These are phyloP conservation scores for Tanacetum coccineum DNA, from an alignment of 129 eudicot genomes.

Conservation along the genomic window DNA sequence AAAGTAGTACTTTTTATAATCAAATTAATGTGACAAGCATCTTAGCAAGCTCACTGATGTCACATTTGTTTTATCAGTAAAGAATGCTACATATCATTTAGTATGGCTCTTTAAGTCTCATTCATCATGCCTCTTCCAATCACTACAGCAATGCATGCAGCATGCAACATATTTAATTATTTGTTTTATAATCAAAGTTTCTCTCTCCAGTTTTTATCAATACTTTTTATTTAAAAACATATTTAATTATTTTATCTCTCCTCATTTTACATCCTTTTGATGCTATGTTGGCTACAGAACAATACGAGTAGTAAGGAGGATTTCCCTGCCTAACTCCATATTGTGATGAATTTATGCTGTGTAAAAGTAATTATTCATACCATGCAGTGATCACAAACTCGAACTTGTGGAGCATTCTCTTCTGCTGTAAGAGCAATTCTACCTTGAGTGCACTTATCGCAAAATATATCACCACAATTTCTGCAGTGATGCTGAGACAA, in stretches of 20 bases:
- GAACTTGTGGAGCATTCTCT: conserved; percentile 72
- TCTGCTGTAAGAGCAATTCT: conserved; percentile 82
- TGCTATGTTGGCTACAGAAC: too few relatives aligned
- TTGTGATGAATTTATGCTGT: not conserved
- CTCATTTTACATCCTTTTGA: too few relatives aligned
- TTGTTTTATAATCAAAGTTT: too few relatives aligned
- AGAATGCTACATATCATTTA: too few relatives aligned
- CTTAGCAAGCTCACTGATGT: not conserved
- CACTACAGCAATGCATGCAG: not conserved
- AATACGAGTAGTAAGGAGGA: too few relatives aligned
- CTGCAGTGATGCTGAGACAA: conserved; percentile 83
- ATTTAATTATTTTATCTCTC: too few relatives aligned
- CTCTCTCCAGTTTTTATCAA: too few relatives aligned
- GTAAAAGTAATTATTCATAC: conserved; percentile 31
- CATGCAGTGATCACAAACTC: conserved; percentile 94
- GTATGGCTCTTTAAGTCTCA: too few relatives aligned
- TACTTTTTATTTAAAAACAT: too few relatives aligned
- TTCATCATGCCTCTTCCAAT: not conserved
- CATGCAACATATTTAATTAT: not conserved
- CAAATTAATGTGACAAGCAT: too few relatives aligned
- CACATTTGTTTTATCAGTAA: not conserved
- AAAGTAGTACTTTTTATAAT: too few relatives aligned
- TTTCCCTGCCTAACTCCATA: not conserved
- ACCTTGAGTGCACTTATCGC: conserved; percentile 96
- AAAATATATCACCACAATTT: conserved; percentile 89